Evolutionary conservation across 192 early-diverging fungal species (phyloP), one percentile per base, ranked within the genome.

Genomic region (Backusella parvicylindrica): DNA sequence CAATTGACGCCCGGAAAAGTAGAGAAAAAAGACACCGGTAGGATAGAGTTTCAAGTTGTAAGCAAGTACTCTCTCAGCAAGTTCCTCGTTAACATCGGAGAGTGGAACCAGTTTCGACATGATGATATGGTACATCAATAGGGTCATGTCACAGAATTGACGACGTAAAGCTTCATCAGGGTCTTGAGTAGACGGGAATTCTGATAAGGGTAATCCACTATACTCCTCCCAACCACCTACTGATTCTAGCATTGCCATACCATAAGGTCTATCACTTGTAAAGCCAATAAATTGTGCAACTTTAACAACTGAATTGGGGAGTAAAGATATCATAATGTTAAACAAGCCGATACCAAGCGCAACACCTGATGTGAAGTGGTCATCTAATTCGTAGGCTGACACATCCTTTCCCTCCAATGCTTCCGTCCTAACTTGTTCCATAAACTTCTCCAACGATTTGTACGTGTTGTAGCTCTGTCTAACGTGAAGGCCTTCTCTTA

Each of bases 231-330:
- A 97, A 21, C 89, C 91, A 30, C 90, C 91, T 21, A 91, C 90
- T 15, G 92, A 79, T 47, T 87, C 89, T 21, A 95, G 86, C 41
- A 92, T 78, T 67, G 86, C 88, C 33, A 97, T 85, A 18, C 90
- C 96, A 72, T 91, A 89, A 13, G 84, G 84, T 21, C 95, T 87
- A 78, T 97, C 89, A 1, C 91, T 91, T 11, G 87, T 79, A 77
- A 95, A 97, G 0, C 96, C 96, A 18, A 96, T 91, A 32, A 96
- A 80, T 75, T 97, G 93, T 31, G 95, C 87, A 26, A 97, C 82
- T 41, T 91, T 86, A 53, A 96, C 77, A 12, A 94, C 83, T 63
- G 85, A 86, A 0, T 84, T 76, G 1, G 96, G 96, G 49, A 97
- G 69, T 72, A 95, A 86, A 31, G 90, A 92, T 18, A 97, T 84